A percentile compares a stretch with the other conserved stretches of the same genome.
Conservation (phyloP, 805 yeast species). For the Metschnikowia dekortorum region DNA sequence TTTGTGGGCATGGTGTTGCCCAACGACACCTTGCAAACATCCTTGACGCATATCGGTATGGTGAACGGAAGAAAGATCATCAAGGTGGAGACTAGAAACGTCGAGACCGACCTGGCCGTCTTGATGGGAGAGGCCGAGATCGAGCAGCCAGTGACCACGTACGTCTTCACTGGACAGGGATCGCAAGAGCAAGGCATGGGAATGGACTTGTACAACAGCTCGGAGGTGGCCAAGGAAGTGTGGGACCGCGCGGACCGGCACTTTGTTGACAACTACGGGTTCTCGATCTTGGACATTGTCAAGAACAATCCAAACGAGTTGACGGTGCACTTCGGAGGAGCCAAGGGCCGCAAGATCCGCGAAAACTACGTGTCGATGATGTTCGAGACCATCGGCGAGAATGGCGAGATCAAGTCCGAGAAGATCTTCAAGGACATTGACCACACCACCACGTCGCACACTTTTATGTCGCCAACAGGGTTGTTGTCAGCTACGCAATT, state of each 20-base stretch:
- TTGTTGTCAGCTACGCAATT: slow-evolving; percentile 96
- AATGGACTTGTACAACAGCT: slow-evolving; percentile 91
- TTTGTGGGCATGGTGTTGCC: slow-evolving; percentile 98
- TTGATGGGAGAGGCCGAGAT: slow-evolving; percentile 96
- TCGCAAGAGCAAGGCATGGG: slow-evolving; percentile 99
- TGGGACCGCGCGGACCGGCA: slow-evolving; percentile 98
- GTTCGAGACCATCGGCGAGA: slow-evolving; percentile 88
- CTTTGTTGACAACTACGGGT: slow-evolving; percentile 90
- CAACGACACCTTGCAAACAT: slow-evolving; percentile 81
- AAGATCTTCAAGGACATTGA: slow-evolving; percentile 92
- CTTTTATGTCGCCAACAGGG: slow-evolving; percentile 92
- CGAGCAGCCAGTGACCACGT: slow-evolving; percentile 95
- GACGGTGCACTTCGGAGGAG: slow-evolving; percentile 97
- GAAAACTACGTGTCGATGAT: slow-evolving; percentile 95
- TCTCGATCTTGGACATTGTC: slow-evolving; percentile 94
- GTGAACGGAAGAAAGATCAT: slow-evolving; percentile 97
- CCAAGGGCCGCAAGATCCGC: slow-evolving; percentile 90
- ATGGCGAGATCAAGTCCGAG: slow-evolving; percentile 81
- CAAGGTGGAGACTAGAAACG: slow-evolving; percentile 83
- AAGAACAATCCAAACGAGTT: slow-evolving; percentile 92
- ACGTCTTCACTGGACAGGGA: slow-evolving; percentile 99
- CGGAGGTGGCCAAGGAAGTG: slow-evolving; percentile 88
- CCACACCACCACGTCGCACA: slow-evolving; percentile 73
- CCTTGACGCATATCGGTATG: slow-evolving; percentile 96
- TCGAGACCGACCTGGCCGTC: slow-evolving; percentile 72